phyloP scores from a whole-genome alignment of 2,329 filamentous ascomycete species.

The Talaromyces sp. region DNA sequence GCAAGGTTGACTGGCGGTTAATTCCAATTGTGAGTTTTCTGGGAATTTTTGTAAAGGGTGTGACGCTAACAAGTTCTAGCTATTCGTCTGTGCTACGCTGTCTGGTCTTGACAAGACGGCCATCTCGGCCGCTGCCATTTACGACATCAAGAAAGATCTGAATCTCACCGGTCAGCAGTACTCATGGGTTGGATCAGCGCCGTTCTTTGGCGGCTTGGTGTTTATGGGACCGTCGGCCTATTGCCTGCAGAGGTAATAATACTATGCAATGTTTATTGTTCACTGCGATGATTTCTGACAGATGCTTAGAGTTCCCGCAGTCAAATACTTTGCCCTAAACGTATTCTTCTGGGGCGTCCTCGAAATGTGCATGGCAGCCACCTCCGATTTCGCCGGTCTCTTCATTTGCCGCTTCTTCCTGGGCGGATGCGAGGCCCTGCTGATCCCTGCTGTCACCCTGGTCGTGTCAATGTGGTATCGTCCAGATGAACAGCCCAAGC shows the following conservation, averaged over 20 bases:
- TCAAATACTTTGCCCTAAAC: constrained; percentile 2
- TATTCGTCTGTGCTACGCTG: constrained; percentile 3
- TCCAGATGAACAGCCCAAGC: not conserved
- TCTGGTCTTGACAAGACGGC: constrained; percentile 3
- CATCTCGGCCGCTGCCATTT: constrained; percentile 1
- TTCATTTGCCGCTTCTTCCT: constrained; percentile 5
- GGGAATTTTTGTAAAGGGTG: not conserved
- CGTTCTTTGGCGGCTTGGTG: constrained; percentile 2
- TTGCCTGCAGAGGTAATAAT: not conserved
- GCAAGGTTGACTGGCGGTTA: constrained; percentile 1
- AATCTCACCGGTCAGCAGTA: constrained; percentile 1
- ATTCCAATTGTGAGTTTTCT: constrained; percentile 2
- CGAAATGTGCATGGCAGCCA: constrained; percentile 5
- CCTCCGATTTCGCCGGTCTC: not conserved
- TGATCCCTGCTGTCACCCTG: not conserved
- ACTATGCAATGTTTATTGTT: not conserved
- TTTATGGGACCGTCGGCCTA: constrained; percentile 5
- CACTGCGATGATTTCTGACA: not conserved
- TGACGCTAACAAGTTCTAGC: not conserved
- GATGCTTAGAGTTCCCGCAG: not conserved
- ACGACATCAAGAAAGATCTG: not conserved
- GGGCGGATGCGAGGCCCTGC: constrained; percentile 1
- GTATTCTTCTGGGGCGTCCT: constrained; percentile 2
- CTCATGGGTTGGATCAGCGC: constrained; percentile 1
- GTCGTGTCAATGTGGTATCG: constrained; percentile 3